Evolutionary conservation across 495 filamentous ascomycete species (phyloP), one percentile per base, ranked within the genome.

Genomic region (Talaromyces trachyspermus): DNA sequence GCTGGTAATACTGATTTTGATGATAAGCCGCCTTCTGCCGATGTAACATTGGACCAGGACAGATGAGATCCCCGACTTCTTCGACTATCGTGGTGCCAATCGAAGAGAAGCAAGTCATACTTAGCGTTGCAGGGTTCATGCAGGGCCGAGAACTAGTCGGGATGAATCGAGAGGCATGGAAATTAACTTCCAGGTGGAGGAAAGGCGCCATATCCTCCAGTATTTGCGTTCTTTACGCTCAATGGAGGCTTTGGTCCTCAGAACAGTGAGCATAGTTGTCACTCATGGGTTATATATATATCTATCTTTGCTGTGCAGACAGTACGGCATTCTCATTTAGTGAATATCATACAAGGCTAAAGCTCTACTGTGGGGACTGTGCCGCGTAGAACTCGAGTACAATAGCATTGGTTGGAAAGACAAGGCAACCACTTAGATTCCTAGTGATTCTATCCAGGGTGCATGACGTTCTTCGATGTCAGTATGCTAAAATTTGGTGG

Each of bases 371-470:
- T 22, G 38, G 38, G 22, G 38, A 40, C 38, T 25, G 38, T 40
- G 38, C 38, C 38, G 22, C 22, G 24, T 25, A 40, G 38, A 23
- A 40, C 38, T 40, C n/a, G 38, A 40, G 20, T 5, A 40, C 38
- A 24, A 40, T 24, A 40, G 37, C 37, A 17, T 40, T 40, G 19
- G 20, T 24, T 24, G 12, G 5, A 36, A 14, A 40, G 37, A 40
- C 12, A 40, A 24, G 37, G 37, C 18, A 40, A 6, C 37, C 37
- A 40, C 18, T 40, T 4, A 40, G 3, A 20, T 40, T 9, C 7
- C 12, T 17, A 39, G 11, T 22, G 23, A 7, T 12, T 39, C 3
- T 39, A 9, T 4, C 36, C 12, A 10, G 11, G 17, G 3, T 39
- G 17, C 36, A 39, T 30, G 12, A 6, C 27, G 12, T 30, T 14